Conservation (phyloP, 176 grass and related monocot species). For the maize (Zea mays) region DNA sequence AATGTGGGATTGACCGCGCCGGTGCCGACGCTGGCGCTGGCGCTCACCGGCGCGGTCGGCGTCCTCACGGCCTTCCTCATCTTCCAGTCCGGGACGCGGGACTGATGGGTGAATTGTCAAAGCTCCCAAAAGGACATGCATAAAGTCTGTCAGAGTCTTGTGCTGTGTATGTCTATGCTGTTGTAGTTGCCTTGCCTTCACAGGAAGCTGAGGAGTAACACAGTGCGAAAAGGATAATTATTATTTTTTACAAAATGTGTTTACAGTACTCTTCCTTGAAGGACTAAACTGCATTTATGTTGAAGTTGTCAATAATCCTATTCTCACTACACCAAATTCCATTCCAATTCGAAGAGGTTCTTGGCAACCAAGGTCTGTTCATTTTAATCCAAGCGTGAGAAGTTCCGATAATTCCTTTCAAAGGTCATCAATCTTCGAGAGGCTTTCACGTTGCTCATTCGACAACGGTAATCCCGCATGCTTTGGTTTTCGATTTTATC, state of each 20-base stretch:
- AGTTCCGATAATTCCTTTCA: no score
- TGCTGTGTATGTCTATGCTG: neutral
- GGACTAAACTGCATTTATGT: neutral
- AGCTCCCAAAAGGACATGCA: neutral
- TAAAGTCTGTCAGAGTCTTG: neutral
- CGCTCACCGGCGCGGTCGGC: slow-evolving; percentile 59
- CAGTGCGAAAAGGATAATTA: neutral
- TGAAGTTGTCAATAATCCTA: no score
- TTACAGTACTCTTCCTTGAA: neutral
- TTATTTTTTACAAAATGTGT: neutral
- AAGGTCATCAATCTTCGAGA: no score
- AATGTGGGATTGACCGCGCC: slow-evolving; percentile 62
- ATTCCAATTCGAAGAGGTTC: no score
- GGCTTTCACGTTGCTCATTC: no score
- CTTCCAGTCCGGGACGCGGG: slow-evolving; percentile 63
- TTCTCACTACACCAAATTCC: no score
- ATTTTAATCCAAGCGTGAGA: no score
- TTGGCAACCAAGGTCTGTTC: no score
- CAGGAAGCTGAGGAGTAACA: neutral
- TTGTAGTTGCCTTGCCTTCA: neutral
- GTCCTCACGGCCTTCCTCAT: slow-evolving; percentile 57
- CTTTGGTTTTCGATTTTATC: no score
- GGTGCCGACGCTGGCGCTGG: slow-evolving; percentile 61
- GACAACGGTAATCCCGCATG: no score
- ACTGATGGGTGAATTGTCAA: slow-evolving; percentile 30